Evolutionary conservation across 202 grass and related monocot species (phyloP).

Genomic region (Dendrocalamus latiflorus): DNA sequence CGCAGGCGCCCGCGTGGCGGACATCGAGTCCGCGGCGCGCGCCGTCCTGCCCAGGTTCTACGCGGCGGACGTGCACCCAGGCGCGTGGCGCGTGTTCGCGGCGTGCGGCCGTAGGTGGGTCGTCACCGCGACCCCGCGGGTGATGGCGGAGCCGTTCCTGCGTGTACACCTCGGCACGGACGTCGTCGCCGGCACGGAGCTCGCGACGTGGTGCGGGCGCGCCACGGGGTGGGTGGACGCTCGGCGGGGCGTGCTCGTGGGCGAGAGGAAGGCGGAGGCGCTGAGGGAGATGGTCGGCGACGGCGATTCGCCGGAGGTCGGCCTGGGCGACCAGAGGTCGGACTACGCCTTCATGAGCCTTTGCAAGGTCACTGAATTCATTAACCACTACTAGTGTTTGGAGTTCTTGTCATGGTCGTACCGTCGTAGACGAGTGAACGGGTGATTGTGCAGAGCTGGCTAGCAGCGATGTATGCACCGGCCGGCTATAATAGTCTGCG

Average conservation of each 20-base stretch:
- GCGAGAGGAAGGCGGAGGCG: slow-evolving; percentile 45
- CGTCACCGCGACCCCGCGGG: slow-evolving; percentile 47
- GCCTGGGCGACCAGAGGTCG: background rate
- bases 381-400: background rate
- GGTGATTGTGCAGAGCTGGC: background rate
- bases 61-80: slow-evolving; percentile 52
- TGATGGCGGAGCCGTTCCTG: slow-evolving; percentile 40
- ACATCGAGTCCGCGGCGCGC: slow-evolving; percentile 61
- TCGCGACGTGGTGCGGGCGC: slow-evolving; percentile 36
- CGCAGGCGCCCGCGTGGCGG: slow-evolving; percentile 37
- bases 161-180: slow-evolving; percentile 49
- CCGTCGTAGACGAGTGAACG: too few species aligned
- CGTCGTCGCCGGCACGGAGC: slow-evolving; percentile 57
- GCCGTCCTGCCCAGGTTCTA: slow-evolving; percentile 91
- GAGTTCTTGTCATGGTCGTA: too few species aligned
- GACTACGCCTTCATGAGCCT: slow-evolving; percentile 65
- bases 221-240: slow-evolving; percentile 45
- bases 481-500: background rate
- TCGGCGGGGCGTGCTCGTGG: slow-evolving; percentile 46
- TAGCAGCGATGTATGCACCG: background rate
- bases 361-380: slow-evolving; percentile 39
- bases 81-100: slow-evolving; percentile 55
- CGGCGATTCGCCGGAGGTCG: slow-evolving; percentile 25
- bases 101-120: slow-evolving; percentile 37
- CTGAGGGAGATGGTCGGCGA: slow-evolving; percentile 33